Evolutionary conservation across 2,329 filamentous ascomycete species (phyloP).

Genomic region (Apiospora arundinis): DNA sequence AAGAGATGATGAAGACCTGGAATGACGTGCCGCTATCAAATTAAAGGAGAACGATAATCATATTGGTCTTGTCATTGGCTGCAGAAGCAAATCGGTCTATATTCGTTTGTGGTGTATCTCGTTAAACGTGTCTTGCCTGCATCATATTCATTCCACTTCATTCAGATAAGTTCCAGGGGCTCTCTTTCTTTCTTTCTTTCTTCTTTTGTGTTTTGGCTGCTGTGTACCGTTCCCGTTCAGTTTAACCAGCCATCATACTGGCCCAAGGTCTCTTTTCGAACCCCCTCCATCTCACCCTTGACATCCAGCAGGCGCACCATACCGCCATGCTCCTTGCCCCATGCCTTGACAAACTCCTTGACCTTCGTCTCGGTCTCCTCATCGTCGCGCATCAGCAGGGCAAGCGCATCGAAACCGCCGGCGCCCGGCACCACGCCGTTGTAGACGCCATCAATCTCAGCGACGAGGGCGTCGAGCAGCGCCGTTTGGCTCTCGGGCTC

Average conservation of each 20-base stretch:
- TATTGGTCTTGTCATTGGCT: neutral
- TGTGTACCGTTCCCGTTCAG: neutral
- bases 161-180: neutral
- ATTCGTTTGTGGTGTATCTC: slow-evolving; percentile 5
- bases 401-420: slow-evolving; percentile 90
- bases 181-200: neutral
- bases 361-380: slow-evolving; percentile 66
- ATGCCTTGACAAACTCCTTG: slow-evolving; percentile 67
- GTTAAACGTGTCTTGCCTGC: neutral
- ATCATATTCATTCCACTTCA: neutral
- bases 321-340: slow-evolving; percentile 64
- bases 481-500: slow-evolving; percentile 87
- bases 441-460: slow-evolving; percentile 76
- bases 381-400: slow-evolving; percentile 78
- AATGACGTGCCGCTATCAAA: neutral
- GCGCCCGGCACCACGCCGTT: slow-evolving; percentile 94
- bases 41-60: neutral
- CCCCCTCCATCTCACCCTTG: slow-evolving; percentile 43
- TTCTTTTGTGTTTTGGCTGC: too few relatives aligned
- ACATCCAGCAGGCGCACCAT: slow-evolving; percentile 69
- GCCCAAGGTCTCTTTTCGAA: slow-evolving; percentile 35
- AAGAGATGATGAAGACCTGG: too few relatives aligned
- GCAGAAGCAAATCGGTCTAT: slow-evolving; percentile 1
- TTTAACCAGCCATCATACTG: slow-evolving; percentile 39
- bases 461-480: slow-evolving; percentile 76